Conservation (phyloP, 176 grass and related monocot genomes). For the Saccharum officinarum region DNA sequence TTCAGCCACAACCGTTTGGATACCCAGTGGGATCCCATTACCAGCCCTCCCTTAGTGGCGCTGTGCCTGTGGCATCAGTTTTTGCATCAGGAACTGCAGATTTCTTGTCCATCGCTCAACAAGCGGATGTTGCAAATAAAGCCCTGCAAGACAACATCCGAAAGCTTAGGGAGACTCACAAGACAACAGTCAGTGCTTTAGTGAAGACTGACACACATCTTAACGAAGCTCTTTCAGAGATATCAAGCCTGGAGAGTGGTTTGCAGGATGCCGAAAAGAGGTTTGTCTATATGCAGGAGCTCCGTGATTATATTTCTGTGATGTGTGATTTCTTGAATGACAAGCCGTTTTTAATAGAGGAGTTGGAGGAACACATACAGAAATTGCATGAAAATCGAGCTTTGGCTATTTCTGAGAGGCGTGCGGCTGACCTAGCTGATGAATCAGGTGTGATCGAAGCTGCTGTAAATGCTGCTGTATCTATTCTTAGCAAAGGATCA, state of each 20-base stretch:
- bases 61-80: constrained; percentile 39
- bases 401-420: constrained; percentile 63
- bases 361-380: constrained; percentile 89
- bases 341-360: constrained; percentile 91
- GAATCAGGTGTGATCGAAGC: constrained; percentile 75
- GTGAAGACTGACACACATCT: constrained; percentile 70
- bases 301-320: constrained; percentile 81
- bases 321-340: constrained; percentile 95
- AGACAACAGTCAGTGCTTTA: constrained; percentile 58
- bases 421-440: constrained; percentile 67
- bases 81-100: constrained; percentile 57
- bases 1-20: constrained; percentile 52
- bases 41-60: constrained; percentile 27
- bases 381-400: constrained; percentile 77
- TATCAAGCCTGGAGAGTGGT: constrained; percentile 64
- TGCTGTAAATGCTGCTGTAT: constrained; percentile 72
- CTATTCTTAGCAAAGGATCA: constrained; percentile 73
- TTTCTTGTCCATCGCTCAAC: constrained; percentile 77
- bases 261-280: constrained; percentile 76
- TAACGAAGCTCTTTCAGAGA: constrained; percentile 82
- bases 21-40: constrained; percentile 34
- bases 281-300: constrained; percentile 89
- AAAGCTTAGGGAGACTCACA: constrained; percentile 82
- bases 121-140: constrained; percentile 76
- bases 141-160: constrained; percentile 77